A percentile compares a stretch with the other conserved stretches of the same genome.
phyloP scores from a whole-genome alignment of 2,329 filamentous ascomycete genomes.

The Sarocladium brachiariae region DNA sequence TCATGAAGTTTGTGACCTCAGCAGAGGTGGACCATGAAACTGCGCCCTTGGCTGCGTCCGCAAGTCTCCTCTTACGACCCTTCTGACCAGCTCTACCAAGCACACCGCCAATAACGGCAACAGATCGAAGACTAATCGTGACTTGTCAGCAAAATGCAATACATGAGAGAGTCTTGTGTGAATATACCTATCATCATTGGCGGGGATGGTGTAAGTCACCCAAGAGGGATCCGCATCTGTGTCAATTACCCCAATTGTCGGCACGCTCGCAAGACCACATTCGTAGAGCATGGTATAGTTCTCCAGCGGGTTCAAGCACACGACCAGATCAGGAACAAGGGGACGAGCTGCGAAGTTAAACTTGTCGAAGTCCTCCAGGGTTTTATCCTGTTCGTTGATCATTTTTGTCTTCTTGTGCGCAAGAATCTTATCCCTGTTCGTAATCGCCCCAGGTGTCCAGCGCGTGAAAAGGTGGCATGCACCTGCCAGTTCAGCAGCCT shows the following conservation, averaged over 20 bases:
- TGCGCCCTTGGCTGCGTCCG: slow-evolving; percentile 52
- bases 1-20: slow-evolving; percentile 35
- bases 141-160: neutral
- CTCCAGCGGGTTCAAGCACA: slow-evolving; percentile 88
- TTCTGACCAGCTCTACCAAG: slow-evolving; percentile 77
- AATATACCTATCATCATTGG: slow-evolving; percentile 84
- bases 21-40: slow-evolving; percentile 54
- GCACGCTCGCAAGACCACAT: slow-evolving; percentile 79
- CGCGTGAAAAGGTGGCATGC: slow-evolving; percentile 87
- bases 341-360: slow-evolving; percentile 57
- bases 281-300: slow-evolving; percentile 88
- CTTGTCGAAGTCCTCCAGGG: slow-evolving; percentile 53
- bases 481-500: slow-evolving; percentile 68
- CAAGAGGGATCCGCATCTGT: slow-evolving; percentile 87
- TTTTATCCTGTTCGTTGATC: slow-evolving; percentile 66
- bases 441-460: slow-evolving; percentile 88
- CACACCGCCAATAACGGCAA: slow-evolving; percentile 76
- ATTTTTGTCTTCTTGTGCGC: slow-evolving; percentile 62
- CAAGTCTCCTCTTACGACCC: slow-evolving; percentile 62
- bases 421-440: slow-evolving; percentile 89
- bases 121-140: slow-evolving; percentile 63
- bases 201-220: slow-evolving; percentile 94
- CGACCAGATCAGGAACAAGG: slow-evolving; percentile 80
- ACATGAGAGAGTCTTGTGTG: neutral
- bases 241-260: slow-evolving; percentile 91